phyloP scores from a whole-genome alignment of 345 rosid species.

The Eucalyptus dawsonii region DNA sequence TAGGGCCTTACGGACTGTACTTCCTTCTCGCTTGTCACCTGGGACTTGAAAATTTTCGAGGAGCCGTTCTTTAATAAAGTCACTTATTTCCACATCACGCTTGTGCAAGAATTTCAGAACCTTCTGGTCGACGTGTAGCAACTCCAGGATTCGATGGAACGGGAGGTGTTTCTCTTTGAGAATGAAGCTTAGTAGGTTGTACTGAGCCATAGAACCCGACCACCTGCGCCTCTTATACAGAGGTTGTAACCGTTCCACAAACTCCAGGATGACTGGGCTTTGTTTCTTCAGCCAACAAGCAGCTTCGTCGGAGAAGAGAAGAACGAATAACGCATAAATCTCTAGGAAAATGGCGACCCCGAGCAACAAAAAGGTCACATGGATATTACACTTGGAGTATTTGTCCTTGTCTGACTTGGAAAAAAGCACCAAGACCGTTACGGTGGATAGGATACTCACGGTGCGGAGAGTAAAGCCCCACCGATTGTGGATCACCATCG shows the following conservation, averaged over 20 bases:
- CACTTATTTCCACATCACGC: too few relatives aligned
- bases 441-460: not conserved
- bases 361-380: not conserved
- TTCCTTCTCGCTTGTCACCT: too few relatives aligned
- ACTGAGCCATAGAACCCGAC: too few relatives aligned
- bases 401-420: not conserved
- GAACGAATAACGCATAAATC: not conserved
- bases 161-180: too few relatives aligned
- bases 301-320: not conserved
- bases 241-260: not conserved
- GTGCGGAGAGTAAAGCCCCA: slow-evolving; percentile 1
- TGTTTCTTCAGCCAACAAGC: not conserved
- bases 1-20: too few relatives aligned
- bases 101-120: too few relatives aligned
- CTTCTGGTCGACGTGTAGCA: too few relatives aligned
- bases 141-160: too few relatives aligned
- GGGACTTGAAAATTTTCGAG: too few relatives aligned
- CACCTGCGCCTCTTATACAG: too few relatives aligned
- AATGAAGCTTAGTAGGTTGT: too few relatives aligned
- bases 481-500: not conserved
- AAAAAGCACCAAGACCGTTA: not conserved
- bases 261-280: not conserved
- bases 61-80: too few relatives aligned
- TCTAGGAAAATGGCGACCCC: not conserved
- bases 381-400: not conserved